Evolutionary conservation across 2,329 filamentous ascomycete genomes (phyloP).

Genomic region (Botrytis fabae): DNA sequence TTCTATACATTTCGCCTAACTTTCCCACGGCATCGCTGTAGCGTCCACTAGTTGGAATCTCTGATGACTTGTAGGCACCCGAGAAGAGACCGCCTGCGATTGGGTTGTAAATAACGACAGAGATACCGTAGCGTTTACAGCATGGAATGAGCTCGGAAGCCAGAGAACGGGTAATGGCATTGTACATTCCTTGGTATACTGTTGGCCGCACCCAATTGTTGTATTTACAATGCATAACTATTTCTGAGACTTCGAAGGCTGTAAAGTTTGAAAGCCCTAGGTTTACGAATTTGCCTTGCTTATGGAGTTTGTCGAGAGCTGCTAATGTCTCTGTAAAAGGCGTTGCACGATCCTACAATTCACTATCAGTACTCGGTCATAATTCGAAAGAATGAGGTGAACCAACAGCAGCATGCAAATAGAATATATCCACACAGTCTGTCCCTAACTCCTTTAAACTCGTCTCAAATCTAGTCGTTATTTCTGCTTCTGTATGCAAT

Average conservation of each 20-base stretch:
- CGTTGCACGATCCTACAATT: slow-evolving; percentile 55
- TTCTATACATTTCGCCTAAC: slow-evolving; percentile 53
- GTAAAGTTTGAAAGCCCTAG: slow-evolving; percentile 84
- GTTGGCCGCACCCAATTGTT: slow-evolving; percentile 69
- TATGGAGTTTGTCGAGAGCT: slow-evolving; percentile 77
- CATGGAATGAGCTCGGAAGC: slow-evolving; percentile 73
- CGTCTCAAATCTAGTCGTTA: slow-evolving; percentile 65
- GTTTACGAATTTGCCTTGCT: slow-evolving; percentile 76
- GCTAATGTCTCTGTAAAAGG: slow-evolving; percentile 80
- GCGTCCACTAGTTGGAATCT: slow-evolving; percentile 60
- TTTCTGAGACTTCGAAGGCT: slow-evolving; percentile 83
- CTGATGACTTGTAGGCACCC: slow-evolving; percentile 60
- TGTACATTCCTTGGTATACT: slow-evolving; percentile 87
- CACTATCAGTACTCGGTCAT: background rate
- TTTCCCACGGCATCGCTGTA: slow-evolving; percentile 57
- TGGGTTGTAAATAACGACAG: slow-evolving; percentile 81
- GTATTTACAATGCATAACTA: slow-evolving; percentile 75
- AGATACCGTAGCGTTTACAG: slow-evolving; percentile 73
- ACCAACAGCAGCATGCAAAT: slow-evolving; percentile 64
- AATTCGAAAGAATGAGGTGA: background rate
- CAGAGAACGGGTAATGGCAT: slow-evolving; percentile 72
- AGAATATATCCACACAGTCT: slow-evolving; percentile 75
- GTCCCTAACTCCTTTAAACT: slow-evolving; percentile 72
- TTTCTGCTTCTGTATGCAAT: slow-evolving; percentile 61
- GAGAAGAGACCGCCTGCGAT: slow-evolving; percentile 78